phyloP scores from a whole-genome alignment of 441 rosid species.

The Gossypium laxum region DNA sequence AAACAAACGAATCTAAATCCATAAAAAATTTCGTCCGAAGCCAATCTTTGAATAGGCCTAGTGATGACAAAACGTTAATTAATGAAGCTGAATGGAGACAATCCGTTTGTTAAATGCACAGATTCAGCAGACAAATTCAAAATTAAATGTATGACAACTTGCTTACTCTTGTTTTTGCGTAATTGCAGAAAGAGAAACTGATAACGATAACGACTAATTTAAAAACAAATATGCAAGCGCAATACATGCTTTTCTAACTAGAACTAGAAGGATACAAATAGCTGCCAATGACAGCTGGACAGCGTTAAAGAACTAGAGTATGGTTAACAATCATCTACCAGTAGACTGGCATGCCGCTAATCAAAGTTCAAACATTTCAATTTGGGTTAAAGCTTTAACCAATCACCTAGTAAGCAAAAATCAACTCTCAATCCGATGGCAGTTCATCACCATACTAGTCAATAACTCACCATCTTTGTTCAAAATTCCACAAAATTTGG shows the following conservation, averaged over 20 bases:
- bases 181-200: neutral
- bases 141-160: neutral
- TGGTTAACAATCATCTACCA: neutral
- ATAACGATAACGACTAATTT: neutral
- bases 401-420: neutral
- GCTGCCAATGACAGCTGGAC: neutral
- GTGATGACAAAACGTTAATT: neutral
- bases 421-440: neutral
- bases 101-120: neutral
- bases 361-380: neutral
- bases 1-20: no score
- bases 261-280: neutral
- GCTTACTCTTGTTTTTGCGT: neutral
- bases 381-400: neutral
- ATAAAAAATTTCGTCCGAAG: no score
- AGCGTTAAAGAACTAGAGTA: neutral
- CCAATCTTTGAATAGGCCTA: no score
- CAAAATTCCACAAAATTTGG: neutral
- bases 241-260: neutral
- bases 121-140: neutral
- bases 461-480: neutral
- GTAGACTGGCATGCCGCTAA: neutral
- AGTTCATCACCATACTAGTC: neutral
- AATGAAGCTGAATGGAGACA: neutral
- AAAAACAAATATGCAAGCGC: neutral